A percentile compares a stretch with the other conserved stretches of the same genome.
These are phyloP conservation scores for Penicillium canariense DNA, from an alignment of 495 filamentous ascomycete species.

Conservation along the genomic window DNA sequence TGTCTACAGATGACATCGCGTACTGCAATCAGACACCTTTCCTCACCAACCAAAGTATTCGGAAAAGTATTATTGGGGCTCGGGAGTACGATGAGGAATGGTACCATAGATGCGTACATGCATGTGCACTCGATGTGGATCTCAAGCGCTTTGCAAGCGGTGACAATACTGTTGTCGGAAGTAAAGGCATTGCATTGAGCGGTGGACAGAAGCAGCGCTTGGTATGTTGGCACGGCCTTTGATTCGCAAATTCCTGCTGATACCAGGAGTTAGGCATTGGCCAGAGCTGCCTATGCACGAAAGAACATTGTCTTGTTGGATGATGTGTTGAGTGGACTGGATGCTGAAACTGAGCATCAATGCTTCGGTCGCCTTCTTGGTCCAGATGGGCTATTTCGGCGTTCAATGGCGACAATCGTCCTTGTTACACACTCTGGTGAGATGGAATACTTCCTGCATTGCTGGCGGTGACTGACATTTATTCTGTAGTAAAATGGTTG, in stretches of 20 bases:
- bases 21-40: neutral
- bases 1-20: constrained; percentile 29
- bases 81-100: constrained; percentile 24
- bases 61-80: neutral
- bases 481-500: too few species aligned
- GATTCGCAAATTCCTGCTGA: too few species aligned
- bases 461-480: too few species aligned
- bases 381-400: constrained; percentile 35
- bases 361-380: constrained; percentile 47
- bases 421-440: constrained; percentile 34
- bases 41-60: neutral
- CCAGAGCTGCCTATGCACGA: too few species aligned
- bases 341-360: constrained; percentile 40
- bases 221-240: too few species aligned
- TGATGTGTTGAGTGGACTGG: constrained; percentile 36
- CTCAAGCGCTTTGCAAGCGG: constrained; percentile 44
- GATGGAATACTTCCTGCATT: too few species aligned
- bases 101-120: constrained; percentile 31
- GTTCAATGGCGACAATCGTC: constrained; percentile 34
- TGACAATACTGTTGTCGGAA: constrained; percentile 75
- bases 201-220: constrained; percentile 73
- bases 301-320: constrained; percentile 29
- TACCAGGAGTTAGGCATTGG: too few species aligned
- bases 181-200: constrained; percentile 75
- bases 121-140: constrained; percentile 30